phyloP scores from a whole-genome alignment of 78 protist genomes.

The Dictyostelium firmibasis region DNA sequence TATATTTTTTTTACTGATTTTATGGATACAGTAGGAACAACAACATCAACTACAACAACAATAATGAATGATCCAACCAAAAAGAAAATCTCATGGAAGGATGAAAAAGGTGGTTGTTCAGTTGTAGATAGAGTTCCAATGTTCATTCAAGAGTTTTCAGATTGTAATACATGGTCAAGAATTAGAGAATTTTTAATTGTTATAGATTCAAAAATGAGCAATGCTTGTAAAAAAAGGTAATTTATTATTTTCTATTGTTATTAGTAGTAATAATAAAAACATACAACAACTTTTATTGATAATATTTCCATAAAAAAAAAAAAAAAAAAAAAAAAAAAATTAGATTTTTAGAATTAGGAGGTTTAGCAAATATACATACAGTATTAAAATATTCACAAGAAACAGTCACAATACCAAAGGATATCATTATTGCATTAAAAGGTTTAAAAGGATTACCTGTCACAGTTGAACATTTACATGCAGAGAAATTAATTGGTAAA shows the following conservation, averaged over 20 bases:
- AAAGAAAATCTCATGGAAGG: conserved; percentile 45
- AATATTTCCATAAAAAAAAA: background rate
- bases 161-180: conserved; percentile 3
- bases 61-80: background rate
- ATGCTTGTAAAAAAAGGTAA: conserved; percentile 51
- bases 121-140: conserved; percentile 43
- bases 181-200: conserved; percentile 33
- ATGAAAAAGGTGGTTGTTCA: conserved; percentile 51
- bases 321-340: background rate
- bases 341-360: conserved; percentile 58
- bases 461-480: conserved; percentile 44
- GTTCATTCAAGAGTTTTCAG: conserved; percentile 54
- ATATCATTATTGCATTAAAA: conserved; percentile 29
- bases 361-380: conserved; percentile 25
- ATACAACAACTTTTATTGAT: background rate
- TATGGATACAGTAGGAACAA: background rate
- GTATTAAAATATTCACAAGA: conserved; percentile 29
- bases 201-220: conserved; percentile 30
- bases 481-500: conserved; percentile 41
- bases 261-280: background rate
- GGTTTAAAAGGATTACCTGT: conserved; percentile 34
- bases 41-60: background rate
- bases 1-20: background rate
- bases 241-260: background rate
- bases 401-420: conserved; percentile 42